Evolutionary conservation across 441 rosid genomes (phyloP), one percentile per base, ranked within the genome.

Genomic region (Raphanus hybrid): DNA sequence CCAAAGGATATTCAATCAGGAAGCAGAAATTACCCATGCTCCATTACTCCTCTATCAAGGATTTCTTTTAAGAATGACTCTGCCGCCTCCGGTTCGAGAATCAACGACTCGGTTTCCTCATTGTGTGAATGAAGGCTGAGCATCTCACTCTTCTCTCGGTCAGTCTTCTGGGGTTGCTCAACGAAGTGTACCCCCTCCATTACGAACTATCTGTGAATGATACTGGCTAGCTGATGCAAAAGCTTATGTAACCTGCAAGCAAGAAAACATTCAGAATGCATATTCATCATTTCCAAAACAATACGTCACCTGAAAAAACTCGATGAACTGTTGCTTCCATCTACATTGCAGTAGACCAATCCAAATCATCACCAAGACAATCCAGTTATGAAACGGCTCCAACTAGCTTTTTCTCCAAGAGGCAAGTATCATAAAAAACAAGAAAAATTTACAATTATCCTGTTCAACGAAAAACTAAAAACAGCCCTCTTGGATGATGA

Each of bases 261-360:
- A 78, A 67, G 61, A 76, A 70, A 64, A 82, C 2, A 74, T 80
- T 92, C 76, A 92, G 93, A 73, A 75, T 68, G 66, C 8, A 77
- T 76, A 73, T 84, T 71, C 80, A 58, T 69, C 76, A 71, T 69
- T 67, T 62, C 18, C 26, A 74, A 79, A 62, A 78, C 76, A 75
- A 58, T 65, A 64, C 71, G 85, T 81, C 84, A 85, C 85, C 89
- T 78, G 86, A 80, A 84, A 83, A 86, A 88, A 88, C 81, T 87
- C 83, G 87, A 90, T 69, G 87, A 80, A 86, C 60, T 78, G 85
- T 75, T 83, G 90, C 86, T 85, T 88, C 86, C 97, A 86, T 86
- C 91, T 82, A 90, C 48, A 84, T 83, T 73, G 91, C 87, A 66
- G 86, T 85, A 86, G 76, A 85, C 72, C 90, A 86, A 82, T 77